A percentile compares a stretch with the other conserved stretches of the same genome.
These are phyloP conservation scores for Yamadazyma philogaea DNA, from an alignment of 805 yeast genomes.

Conservation along the genomic window DNA sequence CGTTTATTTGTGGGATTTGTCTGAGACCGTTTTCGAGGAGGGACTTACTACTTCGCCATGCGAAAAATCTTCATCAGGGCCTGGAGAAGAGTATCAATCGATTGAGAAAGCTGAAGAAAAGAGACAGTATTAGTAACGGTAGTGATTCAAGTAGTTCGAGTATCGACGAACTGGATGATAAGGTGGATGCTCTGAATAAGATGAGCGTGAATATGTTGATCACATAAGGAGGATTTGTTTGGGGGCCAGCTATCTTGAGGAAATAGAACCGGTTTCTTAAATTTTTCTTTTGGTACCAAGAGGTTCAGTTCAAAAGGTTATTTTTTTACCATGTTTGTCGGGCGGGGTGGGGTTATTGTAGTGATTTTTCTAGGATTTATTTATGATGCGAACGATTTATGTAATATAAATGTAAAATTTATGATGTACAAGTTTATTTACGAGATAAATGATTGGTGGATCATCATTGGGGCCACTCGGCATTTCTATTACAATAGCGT, in stretches of 20 bases:
- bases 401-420: conserved; percentile 1
- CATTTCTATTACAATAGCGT: conserved; percentile 14
- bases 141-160: conserved; percentile 1
- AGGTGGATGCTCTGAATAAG: conserved; percentile 20
- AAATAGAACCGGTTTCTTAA: too few relatives aligned
- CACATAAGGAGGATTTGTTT: conserved; percentile 25
- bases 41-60: conserved; percentile 43
- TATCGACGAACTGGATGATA: conserved; percentile 9
- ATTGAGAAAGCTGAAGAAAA: conserved; percentile 36
- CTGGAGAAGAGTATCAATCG: conserved; percentile 42
- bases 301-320: too few relatives aligned
- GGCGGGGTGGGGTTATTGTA: not conserved
- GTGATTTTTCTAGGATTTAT: not conserved
- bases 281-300: too few relatives aligned
- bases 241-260: too few relatives aligned
- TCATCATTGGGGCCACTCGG: conserved; percentile 8
- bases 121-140: conserved; percentile 2
- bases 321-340: not conserved
- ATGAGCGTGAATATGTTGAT: conserved; percentile 44
- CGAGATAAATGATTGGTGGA: conserved; percentile 10
- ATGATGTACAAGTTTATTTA: conserved; percentile 13
- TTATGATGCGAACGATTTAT: conserved; percentile 8
- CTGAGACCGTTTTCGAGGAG: conserved; percentile 41
- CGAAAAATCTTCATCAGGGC: conserved; percentile 44
- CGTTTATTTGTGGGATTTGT: conserved; percentile 45